phyloP scores from a whole-genome alignment of 768 basidiomycete genomes.

The Paxillus ammoniavirescens region DNA sequence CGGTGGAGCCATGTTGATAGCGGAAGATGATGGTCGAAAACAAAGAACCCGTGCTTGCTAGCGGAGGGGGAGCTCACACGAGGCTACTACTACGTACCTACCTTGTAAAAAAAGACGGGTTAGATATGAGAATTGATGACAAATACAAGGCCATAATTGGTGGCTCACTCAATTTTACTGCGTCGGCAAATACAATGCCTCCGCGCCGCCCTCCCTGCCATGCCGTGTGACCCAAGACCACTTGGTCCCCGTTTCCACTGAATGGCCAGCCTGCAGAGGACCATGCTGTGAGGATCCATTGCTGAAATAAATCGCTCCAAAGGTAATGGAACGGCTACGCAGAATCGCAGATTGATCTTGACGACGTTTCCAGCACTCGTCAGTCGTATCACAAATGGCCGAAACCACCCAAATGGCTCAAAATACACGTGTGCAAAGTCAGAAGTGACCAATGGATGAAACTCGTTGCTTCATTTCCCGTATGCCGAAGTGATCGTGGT shows the following conservation, averaged over 20 bases:
- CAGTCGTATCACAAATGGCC: not conserved
- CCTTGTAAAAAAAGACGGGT: conserved; percentile 21
- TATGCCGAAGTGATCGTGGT: conserved; percentile 8
- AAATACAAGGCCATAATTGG: conserved; percentile 18
- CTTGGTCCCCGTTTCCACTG: conserved; percentile 8
- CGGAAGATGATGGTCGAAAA: conserved; percentile 14
- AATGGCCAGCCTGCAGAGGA: conserved; percentile 10
- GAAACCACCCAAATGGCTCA: not conserved
- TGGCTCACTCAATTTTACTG: conserved; percentile 10
- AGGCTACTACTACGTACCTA: conserved; percentile 23
- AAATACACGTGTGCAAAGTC: not conserved
- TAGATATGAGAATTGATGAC: conserved; percentile 22
- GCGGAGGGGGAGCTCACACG: conserved; percentile 21
- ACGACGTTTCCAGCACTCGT: not conserved
- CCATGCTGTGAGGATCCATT: conserved; percentile 14
- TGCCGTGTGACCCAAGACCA: conserved; percentile 23
- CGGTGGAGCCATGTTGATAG: conserved; percentile 43
- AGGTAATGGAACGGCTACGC: conserved; percentile 1
- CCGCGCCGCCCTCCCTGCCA: conserved; percentile 3
- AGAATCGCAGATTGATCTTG: conserved; percentile 6
- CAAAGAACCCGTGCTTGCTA: conserved; percentile 16
- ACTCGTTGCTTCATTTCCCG: conserved; percentile 15
- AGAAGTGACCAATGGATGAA: conserved; percentile 6
- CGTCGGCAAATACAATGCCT: conserved; percentile 15
- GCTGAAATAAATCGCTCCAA: conserved; percentile 3